phyloP scores from a whole-genome alignment of 1,284 basidiomycete species.

The Tilletia setariae region DNA sequence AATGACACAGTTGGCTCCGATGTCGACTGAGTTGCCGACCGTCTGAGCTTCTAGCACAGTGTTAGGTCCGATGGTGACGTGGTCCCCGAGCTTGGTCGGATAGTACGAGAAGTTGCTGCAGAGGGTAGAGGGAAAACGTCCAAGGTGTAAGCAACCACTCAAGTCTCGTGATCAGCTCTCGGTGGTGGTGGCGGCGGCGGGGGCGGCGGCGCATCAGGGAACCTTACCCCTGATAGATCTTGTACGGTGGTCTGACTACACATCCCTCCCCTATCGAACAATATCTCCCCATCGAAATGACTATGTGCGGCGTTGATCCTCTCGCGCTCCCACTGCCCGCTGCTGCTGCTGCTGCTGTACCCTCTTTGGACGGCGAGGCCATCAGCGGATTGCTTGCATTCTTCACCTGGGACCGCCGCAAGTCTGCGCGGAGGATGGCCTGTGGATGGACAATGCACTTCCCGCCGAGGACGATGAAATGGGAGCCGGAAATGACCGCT shows the following conservation, averaged over 20 bases:
- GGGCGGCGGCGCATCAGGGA: too few species aligned
- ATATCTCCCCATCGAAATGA: conserved; percentile 86
- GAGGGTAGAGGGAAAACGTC: not conserved
- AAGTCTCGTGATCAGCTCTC: too few species aligned
- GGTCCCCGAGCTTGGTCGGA: conserved; percentile 92
- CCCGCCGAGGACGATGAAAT: conserved; percentile 94
- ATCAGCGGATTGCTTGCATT: not conserved
- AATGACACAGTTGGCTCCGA: conserved; percentile 90
- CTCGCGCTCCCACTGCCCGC: not conserved
- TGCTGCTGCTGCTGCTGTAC: too few species aligned
- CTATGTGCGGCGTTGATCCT: conserved; percentile 60
- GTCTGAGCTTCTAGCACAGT: conserved; percentile 88
- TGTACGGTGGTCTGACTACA: conserved; percentile 67
- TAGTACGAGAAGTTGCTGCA: conserved; percentile 83
- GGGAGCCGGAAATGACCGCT: conserved; percentile 86
- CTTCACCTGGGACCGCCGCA: conserved; percentile 55
- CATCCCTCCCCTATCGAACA: conserved; percentile 84
- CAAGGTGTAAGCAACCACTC: not conserved
- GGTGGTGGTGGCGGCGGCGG: too few species aligned
- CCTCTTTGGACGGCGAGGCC: not conserved
- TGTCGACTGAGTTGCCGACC: conserved; percentile 89
- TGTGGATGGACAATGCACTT: conserved; percentile 90
- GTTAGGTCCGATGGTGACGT: conserved; percentile 84
- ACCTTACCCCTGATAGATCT: conserved; percentile 64
- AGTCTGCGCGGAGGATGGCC: conserved; percentile 83